phyloP scores from a whole-genome alignment of 1,284 basidiomycete species.

The Cystodermella granulosa region DNA sequence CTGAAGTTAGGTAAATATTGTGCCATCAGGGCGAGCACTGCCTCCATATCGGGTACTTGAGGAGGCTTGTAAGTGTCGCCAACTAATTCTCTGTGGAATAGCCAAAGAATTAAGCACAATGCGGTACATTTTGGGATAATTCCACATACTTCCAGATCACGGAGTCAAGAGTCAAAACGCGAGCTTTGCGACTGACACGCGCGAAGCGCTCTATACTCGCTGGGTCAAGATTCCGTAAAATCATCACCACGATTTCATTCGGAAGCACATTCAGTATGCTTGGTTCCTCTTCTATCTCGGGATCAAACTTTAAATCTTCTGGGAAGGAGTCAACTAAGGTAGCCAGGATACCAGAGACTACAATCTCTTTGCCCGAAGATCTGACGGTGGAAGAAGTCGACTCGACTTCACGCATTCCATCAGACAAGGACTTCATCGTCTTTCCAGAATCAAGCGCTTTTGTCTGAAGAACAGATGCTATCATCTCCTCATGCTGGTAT shows the following conservation, averaged over 20 bases:
- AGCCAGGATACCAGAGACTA: slow-evolving; percentile 44
- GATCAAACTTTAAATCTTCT: slow-evolving; percentile 53
- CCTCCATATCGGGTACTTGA: slow-evolving; percentile 53
- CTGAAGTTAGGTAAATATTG: slow-evolving; percentile 63
- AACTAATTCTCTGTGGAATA: slow-evolving; percentile 48
- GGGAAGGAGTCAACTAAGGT: slow-evolving; percentile 49
- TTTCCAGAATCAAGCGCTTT: too few species aligned
- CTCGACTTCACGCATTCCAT: too few species aligned
- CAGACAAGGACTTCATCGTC: too few species aligned
- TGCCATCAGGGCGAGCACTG: slow-evolving; percentile 47
- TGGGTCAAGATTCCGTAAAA: slow-evolving; percentile 62
- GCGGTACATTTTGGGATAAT: slow-evolving; percentile 1
- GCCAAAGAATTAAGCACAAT: slow-evolving; percentile 9
- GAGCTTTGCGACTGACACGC: slow-evolving; percentile 63
- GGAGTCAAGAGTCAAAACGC: slow-evolving; percentile 62
- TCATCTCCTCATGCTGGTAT: slow-evolving; percentile 54
- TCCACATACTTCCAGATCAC: slow-evolving; percentile 72
- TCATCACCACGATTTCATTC: slow-evolving; percentile 66
- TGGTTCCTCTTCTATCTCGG: slow-evolving; percentile 61
- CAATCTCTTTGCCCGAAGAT: too few species aligned
- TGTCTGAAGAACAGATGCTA: slow-evolving; percentile 31
- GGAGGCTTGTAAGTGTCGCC: slow-evolving; percentile 64
- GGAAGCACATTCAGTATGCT: slow-evolving; percentile 60
- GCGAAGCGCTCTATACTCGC: slow-evolving; percentile 75
- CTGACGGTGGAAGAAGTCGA: too few species aligned